Percentiles rank a stretch among this genome's conserved stretches.
phyloP scores from a whole-genome alignment of 2,329 filamentous ascomycete species.

The Diaporthe helianthi region DNA sequence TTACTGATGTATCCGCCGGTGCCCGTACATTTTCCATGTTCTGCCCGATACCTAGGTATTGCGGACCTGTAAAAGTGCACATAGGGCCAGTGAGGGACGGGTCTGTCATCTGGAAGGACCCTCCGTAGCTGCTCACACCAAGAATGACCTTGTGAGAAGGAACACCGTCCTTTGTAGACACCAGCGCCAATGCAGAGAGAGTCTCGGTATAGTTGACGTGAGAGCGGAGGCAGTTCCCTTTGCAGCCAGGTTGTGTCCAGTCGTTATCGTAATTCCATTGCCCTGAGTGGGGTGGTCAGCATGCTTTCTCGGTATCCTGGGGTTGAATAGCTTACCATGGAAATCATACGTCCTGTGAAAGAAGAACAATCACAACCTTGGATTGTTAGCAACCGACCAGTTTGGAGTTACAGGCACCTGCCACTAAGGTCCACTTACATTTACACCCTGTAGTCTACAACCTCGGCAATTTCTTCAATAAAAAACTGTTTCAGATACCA shows the following conservation, averaged over 20 bases:
- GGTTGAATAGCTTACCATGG: no score
- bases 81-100: not conserved
- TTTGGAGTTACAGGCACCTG: no score
- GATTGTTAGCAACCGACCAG: no score
- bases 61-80: not conserved
- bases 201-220: slow-evolving; percentile 39
- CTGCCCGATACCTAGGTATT: no score
- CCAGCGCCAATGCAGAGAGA: slow-evolving; percentile 36
- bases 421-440: no score
- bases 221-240: slow-evolving; percentile 35
- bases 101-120: not conserved
- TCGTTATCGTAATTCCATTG: slow-evolving; percentile 37
- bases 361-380: no score
- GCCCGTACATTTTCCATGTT: no score
- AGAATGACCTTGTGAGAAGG: not conserved
- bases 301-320: no score
- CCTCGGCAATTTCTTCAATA: slow-evolving; percentile 31
- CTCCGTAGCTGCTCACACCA: not conserved
- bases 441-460: slow-evolving; percentile 38
- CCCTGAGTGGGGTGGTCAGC: no score
- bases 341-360: slow-evolving; percentile 37
- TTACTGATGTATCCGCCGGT: no score
- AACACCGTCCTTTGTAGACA: slow-evolving; percentile 19
- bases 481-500: slow-evolving; percentile 41
- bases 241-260: slow-evolving; percentile 27